Evolutionary conservation across 1,284 basidiomycete genomes (phyloP).

Genomic region (Ceratobasidium sp.): DNA sequence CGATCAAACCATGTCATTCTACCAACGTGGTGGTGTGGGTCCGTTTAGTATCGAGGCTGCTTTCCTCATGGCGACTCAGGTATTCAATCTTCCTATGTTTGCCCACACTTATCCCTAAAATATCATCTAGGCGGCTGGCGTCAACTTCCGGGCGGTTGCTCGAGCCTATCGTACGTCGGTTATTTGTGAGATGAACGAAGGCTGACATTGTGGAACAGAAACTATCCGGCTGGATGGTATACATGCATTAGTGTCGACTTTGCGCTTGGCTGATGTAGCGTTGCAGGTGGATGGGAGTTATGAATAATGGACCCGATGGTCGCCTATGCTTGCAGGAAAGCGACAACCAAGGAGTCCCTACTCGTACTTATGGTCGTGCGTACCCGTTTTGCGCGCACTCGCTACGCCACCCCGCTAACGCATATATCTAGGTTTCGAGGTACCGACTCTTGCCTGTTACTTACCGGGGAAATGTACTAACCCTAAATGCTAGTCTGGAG

Average conservation of each 20-base stretch:
- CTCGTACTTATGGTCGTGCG: background rate
- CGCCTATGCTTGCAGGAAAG: background rate
- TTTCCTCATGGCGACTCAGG: constrained; percentile 11
- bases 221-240: background rate
- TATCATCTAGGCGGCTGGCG: background rate
- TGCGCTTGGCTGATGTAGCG: background rate
- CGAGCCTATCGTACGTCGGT: background rate
- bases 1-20: background rate
- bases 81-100: too few relatives aligned
- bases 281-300: constrained; percentile 15
- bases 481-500: background rate
- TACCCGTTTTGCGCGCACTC: background rate
- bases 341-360: background rate
- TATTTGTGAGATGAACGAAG: background rate
- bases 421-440: background rate
- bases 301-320: background rate
- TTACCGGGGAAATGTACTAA: background rate
- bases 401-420: background rate
- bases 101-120: background rate
- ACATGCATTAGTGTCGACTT: too few relatives aligned
- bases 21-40: background rate
- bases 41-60: constrained; percentile 19
- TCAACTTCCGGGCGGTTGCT: background rate
- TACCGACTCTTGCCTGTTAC: background rate
- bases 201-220: background rate